Evolutionary conservation across 306 rosid genomes (phyloP), one percentile per base, ranked within the genome.

Genomic region (Trichosanthes cucumerina): DNA sequence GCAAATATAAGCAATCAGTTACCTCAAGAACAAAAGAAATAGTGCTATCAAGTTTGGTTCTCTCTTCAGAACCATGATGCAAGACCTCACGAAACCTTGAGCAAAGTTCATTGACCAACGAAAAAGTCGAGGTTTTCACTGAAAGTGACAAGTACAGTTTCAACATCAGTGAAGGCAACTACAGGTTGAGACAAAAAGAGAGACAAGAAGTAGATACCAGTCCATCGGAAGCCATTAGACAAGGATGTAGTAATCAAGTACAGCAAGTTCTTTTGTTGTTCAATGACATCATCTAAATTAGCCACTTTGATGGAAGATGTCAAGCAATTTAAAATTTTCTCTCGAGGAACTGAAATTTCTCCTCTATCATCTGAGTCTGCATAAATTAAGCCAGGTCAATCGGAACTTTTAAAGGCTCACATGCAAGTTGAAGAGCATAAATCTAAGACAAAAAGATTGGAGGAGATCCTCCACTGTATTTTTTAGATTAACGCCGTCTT

Each of bases 251-350:
- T 77, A 47, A 82, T 86, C 82, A 94, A 75, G 53, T 87, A 87
- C 73, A 88, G 36, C 79, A 94, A 75, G 83, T 84, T 83, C 88
- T 92, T 89, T 44, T 88, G 92, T 76, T 86, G 89, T 79, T 84
- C 91, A 77, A 92, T 84, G 86, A 92, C 83, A 81, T 92, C 93
- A 83, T 84, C 79, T 82, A 91, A 33, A 75, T 82, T 80, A 64
- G 97, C 97, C 78, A 89, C 93, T 50, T 81, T 91, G 83, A 94
- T 89, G 86, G 96, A 86, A 81, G 97, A 86, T 79, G 90, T 92
- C 81, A 94, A 75, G 84, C 98, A 94, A 70, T 85, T 92, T 81
- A 92, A 87, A 76, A 89, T 80, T 91, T 92, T 94, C 82, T 79
- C 90, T 41, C 84, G 87, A 33, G 97, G 93, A 85, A 94, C 82